Evolutionary conservation across 2,329 filamentous ascomycete species (phyloP), one percentile per base, ranked within the genome.

Genomic region (Diaporthe sp.): DNA sequence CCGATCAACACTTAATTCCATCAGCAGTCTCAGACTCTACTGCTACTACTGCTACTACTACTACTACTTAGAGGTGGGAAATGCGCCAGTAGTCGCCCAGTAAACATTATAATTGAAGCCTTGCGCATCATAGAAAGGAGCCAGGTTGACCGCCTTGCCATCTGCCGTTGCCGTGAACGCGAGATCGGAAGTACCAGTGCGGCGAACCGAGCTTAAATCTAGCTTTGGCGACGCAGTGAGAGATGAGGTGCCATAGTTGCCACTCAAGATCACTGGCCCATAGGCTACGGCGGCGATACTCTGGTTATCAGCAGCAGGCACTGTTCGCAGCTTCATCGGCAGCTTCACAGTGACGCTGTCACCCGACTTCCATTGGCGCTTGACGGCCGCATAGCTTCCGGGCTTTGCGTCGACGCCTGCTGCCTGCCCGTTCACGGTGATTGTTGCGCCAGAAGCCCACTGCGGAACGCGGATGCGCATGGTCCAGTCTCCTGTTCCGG

Each of bases 231-330:
- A 68, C 4, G 62, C 46, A 28, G 31, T 68, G 13, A 53, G 62
- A 53, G 62, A 12, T 3, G 62, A 25, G 46, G 13, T 68, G 9
- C 62, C 62, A 53, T 68, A 68, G 15, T 53, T 53, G 4, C 62
- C 62, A 28, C 62, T 68, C 46, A 68, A 31, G 6, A 68, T 34
- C 4, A 28, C 62, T 1, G 62, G 62, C 2, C 62, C 62, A 22
- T 53, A 68, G 13, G 62, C 62, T 4, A 68, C 19, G 0, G 88
- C 87, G 3, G 85, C 87, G 2, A 89, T 74, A 4, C 68, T 79
- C 4, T 79, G 61, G 44, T 89, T 82, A 72, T 90, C 88, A 73
- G 89, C 89, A n/a, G 88, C 86, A 0, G 83, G 75, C 1, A 89
- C 78, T 0, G 83, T 82, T 7, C 83, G 82, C 0, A 89, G 78